phyloP scores from a whole-genome alignment of 208 protist species.

The Naegleria fowleri region DNA sequence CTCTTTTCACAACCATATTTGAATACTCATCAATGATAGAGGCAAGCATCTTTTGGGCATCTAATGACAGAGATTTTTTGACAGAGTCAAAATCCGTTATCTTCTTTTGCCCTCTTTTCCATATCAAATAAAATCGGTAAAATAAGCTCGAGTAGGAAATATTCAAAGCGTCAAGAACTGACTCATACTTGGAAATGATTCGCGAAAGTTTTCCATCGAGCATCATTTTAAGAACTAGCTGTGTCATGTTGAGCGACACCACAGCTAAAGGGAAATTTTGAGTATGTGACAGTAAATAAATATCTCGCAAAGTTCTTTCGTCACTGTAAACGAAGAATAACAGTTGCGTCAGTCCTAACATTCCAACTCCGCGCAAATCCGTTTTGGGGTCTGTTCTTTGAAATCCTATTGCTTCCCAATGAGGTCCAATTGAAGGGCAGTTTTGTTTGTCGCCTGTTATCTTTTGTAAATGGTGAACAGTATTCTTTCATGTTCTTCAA shows the following conservation, averaged over 20 bases:
- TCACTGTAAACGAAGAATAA: background rate
- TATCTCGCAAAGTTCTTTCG: background rate
- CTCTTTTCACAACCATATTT: background rate
- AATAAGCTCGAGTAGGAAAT: background rate
- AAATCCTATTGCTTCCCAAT: conserved; percentile 30
- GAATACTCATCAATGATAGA: background rate
- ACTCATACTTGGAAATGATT: background rate
- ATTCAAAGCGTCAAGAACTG: background rate
- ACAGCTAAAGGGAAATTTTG: conserved; percentile 18
- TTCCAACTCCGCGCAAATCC: conserved; percentile 23
- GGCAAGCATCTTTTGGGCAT: background rate
- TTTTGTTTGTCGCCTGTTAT: conserved; percentile 12
- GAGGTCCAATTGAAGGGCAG: conserved; percentile 13
- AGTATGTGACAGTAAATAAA: background rate
- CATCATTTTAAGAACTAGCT: background rate
- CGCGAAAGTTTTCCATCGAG: background rate
- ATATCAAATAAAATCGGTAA: background rate
- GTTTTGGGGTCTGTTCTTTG: conserved; percentile 25
- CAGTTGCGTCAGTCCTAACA: conserved; percentile 9
- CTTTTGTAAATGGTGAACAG: background rate
- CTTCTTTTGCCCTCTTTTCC: background rate
- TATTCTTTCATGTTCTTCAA: background rate
- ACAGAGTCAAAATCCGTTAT: background rate
- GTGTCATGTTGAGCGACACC: background rate
- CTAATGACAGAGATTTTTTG: background rate